A percentile compares a stretch with the other conserved stretches of the same genome.
These are phyloP conservation scores for Staphylotrichum longicolle DNA, from an alignment of 495 filamentous ascomycete genomes.

Conservation along the genomic window DNA sequence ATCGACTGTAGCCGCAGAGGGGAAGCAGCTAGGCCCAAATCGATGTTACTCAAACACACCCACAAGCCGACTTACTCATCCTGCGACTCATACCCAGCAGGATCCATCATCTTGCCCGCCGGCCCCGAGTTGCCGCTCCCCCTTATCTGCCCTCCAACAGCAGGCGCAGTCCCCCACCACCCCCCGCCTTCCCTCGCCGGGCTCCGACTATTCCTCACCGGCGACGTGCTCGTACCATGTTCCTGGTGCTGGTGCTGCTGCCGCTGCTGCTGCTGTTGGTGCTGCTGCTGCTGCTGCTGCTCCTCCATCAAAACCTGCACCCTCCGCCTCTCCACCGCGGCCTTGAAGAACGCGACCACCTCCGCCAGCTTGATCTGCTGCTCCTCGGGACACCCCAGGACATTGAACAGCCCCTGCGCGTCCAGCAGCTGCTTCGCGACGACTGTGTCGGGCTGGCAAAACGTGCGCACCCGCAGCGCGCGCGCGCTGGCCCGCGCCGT, in stretches of 20 bases:
- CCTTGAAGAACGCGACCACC: slow-evolving; percentile 40
- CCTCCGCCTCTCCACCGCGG: slow-evolving; percentile 34
- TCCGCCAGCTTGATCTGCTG: slow-evolving; percentile 40
- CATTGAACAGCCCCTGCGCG: slow-evolving; percentile 37
- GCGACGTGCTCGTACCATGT: slow-evolving; percentile 1
- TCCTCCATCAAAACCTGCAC: background rate
- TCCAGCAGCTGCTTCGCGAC: slow-evolving; percentile 48
- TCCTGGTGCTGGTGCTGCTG: too few species aligned
- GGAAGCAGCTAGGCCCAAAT: background rate
- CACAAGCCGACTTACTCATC: background rate
- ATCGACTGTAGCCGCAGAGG: too few species aligned
- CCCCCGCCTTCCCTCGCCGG: background rate
- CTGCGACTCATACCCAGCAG: slow-evolving; percentile 4
- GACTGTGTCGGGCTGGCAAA: slow-evolving; percentile 49
- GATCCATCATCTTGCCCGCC: slow-evolving; percentile 16
- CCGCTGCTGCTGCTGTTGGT: background rate
- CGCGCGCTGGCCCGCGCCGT: slow-evolving; percentile 43
- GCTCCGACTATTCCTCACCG: slow-evolving; percentile 8
- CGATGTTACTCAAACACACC: background rate
- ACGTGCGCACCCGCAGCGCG: slow-evolving; percentile 41
- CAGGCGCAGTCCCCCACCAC: slow-evolving; percentile 6
- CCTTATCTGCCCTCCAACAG: slow-evolving; percentile 1
- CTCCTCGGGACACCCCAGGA: slow-evolving; percentile 34
- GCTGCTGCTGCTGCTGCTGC: background rate
- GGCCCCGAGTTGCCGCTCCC: background rate